Evolutionary conservation across 257 asterid genomes (phyloP), one percentile per base, ranked within the genome.

Genomic region (Solanum microdontum): DNA sequence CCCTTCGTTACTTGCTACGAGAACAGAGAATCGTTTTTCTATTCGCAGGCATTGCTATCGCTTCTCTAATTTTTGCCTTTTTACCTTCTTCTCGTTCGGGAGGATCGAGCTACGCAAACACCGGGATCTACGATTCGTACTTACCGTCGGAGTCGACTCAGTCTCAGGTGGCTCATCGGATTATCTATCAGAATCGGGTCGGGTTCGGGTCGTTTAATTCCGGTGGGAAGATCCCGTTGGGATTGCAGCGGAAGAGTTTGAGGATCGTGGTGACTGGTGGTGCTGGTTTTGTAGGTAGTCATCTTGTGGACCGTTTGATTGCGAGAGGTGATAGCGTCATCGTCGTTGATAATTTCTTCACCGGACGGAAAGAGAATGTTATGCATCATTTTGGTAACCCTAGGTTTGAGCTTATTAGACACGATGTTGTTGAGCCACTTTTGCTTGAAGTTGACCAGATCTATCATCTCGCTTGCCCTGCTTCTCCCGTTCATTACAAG

Each of bases 391-490:
- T 97, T 33, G 93, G 95, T 15, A 95, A 97, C 73, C 94, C 98
- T 5, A 93, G 98, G 87, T 97, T 97, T 75, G 99, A 97, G 86
- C 93, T 97, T 70, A 97, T 97, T 51, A 93, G 99, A 87, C 99
- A 97, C 92, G 99, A 97, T 93, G 99, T 97, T 91, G 99, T 97
- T 5, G 99, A 97, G 89, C 98, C 99, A 0, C 94, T 97, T 32
- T 87, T 97, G 69, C 43, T 97, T 39, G 99, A 97, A 85, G 99
- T 97, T 9, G 99, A 97, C 89, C 99, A 97, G 98, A 97, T 97
- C 99, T 97, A 97, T 86, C 99, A 97, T 28, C 93, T 97, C 86
- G 99, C 99, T 36, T 97, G 99, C 90, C 99, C 99, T 2, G 99
- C 99, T 7, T 97, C 99, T 6, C 99, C 99, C 4, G 99, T 97